A percentile compares a stretch with the other conserved stretches of the same genome.
Conservation (phyloP, 768 basidiomycete species). For the Boletus patriciae region DNA sequence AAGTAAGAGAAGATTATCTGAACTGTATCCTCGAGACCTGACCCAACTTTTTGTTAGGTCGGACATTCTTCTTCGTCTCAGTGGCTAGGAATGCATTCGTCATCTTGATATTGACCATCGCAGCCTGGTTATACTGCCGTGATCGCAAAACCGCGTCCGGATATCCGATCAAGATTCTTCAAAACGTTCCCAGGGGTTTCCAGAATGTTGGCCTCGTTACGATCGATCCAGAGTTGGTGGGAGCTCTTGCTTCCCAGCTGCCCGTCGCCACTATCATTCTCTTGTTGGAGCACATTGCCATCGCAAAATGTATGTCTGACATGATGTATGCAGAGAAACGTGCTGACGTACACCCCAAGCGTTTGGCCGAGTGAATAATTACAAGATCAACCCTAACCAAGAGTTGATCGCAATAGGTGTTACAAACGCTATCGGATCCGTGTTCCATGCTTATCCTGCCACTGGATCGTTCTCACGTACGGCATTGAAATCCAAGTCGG, state of each 20-base stretch:
- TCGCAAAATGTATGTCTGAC: conserved; percentile 74
- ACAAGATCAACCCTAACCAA: conserved; percentile 92
- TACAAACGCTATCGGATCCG: conserved; percentile 85
- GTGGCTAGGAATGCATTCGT: conserved; percentile 86
- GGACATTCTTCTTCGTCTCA: conserved; percentile 74
- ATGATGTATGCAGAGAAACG: background rate
- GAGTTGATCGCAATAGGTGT: conserved; percentile 98
- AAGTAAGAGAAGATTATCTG: conserved; percentile 40
- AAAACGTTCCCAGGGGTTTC: conserved; percentile 83
- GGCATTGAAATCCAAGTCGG: conserved; percentile 93
- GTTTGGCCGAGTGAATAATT: conserved; percentile 92
- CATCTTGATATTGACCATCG: conserved; percentile 80
- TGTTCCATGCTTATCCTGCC: conserved; percentile 91
- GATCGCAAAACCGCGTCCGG: conserved; percentile 56
- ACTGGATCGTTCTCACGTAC: conserved; percentile 99
- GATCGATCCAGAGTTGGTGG: conserved; percentile 52
- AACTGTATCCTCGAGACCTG: background rate
- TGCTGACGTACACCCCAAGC: conserved; percentile 46
- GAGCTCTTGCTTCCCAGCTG: conserved; percentile 70
- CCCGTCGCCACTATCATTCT: conserved; percentile 88
- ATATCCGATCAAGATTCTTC: conserved; percentile 82
- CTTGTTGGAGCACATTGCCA: conserved; percentile 94
- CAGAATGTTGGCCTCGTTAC: conserved; percentile 51
- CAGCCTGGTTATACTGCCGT: conserved; percentile 82
- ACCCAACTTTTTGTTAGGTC: conserved; percentile 41